Base-by-base conservation (phyloP, 139 green algal genomes). In the Zygnema cylindricum region DNA sequence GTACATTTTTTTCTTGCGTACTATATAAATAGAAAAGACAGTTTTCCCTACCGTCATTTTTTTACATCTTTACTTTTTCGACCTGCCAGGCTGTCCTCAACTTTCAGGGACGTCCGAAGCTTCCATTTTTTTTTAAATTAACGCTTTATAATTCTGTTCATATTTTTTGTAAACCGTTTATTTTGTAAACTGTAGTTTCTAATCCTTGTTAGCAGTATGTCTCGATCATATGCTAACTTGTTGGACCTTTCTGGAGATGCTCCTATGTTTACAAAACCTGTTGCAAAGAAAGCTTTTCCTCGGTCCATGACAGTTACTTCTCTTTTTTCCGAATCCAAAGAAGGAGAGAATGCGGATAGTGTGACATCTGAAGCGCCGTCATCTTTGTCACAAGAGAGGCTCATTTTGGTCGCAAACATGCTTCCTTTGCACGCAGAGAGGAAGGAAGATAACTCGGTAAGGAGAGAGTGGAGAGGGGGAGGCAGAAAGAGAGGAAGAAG, bases 401-500 rank as follows among this genome's bases (percentile, higher is more conserved):
- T 98, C 2, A 95, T 98, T 25, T 94, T 99, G 63, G 97, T 99
- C 0, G 94, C 94, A 36, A 98, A 98, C 91, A 94, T 98, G 81
- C 92, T 99, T 39, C 97, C 97, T 1, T 81, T 99, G 42, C 91
- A 92, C 0, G 90, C 93, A 0, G 95, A 93, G 42, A 78, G 83
- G 38, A 32, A 43, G 32, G 33, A 78, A 16, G 83, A 83, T 3
- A 87, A 25, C 76, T 41, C 55, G 82, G 75, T 88, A 75, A 7
- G 71, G 30, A 21, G 81, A n/a, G 69, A 42, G 81, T 49, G 79
- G 11, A 32, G 3, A 63, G 33, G 21, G 86, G 69, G 11, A 16
- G 71, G 71, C 3, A 16, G 71, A 16, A 63, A 16, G 49, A 16
- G 16, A 16, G 49, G 49, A 63, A 83, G 33, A 36, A 21, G 1